Percentiles rank a stretch among this genome's conserved stretches.
Evolutionary conservation across 1,139 yeast genomes (phyloP).

Genomic region (Saccharomyces pastorianus): DNA sequence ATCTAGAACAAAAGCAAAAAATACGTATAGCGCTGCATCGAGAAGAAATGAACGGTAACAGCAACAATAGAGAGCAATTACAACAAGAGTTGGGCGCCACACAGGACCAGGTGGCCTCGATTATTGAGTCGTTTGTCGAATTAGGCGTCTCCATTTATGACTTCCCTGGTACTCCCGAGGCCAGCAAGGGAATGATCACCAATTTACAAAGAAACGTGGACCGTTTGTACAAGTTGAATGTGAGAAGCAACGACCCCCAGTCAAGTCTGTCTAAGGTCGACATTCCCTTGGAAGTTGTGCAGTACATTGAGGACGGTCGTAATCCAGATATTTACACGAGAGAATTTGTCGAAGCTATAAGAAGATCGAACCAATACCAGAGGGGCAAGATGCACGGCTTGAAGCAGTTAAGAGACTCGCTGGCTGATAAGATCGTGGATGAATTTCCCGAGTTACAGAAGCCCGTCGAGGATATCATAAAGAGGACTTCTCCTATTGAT

Average conservation of each 20-base stretch:
- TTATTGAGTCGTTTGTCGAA: slow-evolving; percentile 85
- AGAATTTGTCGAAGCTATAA: slow-evolving; percentile 88
- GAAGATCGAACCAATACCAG: slow-evolving; percentile 77
- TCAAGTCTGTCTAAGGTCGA: slow-evolving; percentile 37
- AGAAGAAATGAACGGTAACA: too few species aligned
- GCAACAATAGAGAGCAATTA: slow-evolving; percentile 4
- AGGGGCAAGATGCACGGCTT: slow-evolving; percentile 73
- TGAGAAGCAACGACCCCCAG: slow-evolving; percentile 27
- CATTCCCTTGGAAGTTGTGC: slow-evolving; percentile 69
- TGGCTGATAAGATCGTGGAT: slow-evolving; percentile 59
- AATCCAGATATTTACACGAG: slow-evolving; percentile 95
- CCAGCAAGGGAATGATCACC: slow-evolving; percentile 46
- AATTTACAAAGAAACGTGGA: slow-evolving; percentile 35
- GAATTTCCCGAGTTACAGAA: slow-evolving; percentile 70
- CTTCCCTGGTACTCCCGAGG: slow-evolving; percentile 73
- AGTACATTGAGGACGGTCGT: slow-evolving; percentile 89
- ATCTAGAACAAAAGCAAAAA: background rate
- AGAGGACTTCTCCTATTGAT: slow-evolving; percentile 31
- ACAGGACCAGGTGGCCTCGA: slow-evolving; percentile 54
- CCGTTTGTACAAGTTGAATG: slow-evolving; percentile 28
- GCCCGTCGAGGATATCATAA: slow-evolving; percentile 44
- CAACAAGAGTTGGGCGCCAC: slow-evolving; percentile 40
- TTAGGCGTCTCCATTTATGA: slow-evolving; percentile 89
- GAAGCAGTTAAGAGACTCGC: slow-evolving; percentile 47
- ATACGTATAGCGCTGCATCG: background rate